Conservation (phyloP, 108 stramenopile species). For the Conticribra guillardii region DNA sequence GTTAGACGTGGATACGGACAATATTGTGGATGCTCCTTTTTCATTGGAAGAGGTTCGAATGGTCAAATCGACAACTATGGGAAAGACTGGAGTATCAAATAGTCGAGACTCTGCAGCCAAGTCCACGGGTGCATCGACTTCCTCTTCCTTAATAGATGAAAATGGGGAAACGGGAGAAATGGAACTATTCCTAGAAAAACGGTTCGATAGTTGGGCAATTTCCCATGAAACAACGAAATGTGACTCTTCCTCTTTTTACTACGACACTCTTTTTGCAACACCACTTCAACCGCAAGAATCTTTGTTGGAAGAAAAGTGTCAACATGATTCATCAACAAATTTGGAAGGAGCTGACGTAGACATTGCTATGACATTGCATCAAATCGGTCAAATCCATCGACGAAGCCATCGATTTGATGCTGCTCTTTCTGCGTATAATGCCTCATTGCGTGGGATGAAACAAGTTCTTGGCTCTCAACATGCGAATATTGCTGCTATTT, state of each 20-base stretch:
- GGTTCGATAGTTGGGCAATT: conserved; percentile 41
- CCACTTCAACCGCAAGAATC: background rate
- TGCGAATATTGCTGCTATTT: conserved; percentile 79
- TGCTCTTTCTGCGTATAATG: conserved; percentile 76
- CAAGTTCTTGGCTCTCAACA: conserved; percentile 69
- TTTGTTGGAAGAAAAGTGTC: background rate
- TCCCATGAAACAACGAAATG: background rate
- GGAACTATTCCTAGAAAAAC: conserved; percentile 60
- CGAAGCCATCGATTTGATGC: conserved; percentile 55
- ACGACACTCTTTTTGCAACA: conserved; percentile 67
- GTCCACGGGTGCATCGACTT: background rate
- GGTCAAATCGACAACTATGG: conserved; percentile 30
- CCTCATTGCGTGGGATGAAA: conserved; percentile 85
- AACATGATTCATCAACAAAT: background rate
- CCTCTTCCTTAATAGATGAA: background rate
- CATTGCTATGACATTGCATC: conserved; percentile 80
- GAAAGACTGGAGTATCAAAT: too few species aligned
- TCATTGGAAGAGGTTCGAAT: conserved; percentile 48
- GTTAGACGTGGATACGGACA: conserved; percentile 22
- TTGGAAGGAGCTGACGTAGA: conserved; percentile 64
- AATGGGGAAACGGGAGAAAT: conserved; percentile 61
- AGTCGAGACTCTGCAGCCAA: conserved; percentile 7
- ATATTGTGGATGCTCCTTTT: conserved; percentile 34
- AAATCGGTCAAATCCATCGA: conserved; percentile 79
- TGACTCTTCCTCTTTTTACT: conserved; percentile 39